phyloP scores from a whole-genome alignment of 768 basidiomycete genomes.

The Royoungia palumana region DNA sequence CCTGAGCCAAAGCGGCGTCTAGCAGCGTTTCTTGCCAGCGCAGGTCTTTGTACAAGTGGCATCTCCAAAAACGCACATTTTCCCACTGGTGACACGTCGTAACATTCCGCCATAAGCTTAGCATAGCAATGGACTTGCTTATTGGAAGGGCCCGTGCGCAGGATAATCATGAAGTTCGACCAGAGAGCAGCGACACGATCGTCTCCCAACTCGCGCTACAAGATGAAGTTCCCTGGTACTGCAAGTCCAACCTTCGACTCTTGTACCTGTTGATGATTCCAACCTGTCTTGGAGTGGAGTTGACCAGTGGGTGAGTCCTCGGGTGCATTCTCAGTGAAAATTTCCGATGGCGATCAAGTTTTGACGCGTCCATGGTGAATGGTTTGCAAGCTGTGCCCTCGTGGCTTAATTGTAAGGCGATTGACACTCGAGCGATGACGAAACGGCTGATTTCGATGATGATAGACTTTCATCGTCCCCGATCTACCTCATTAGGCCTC shows the following conservation, averaged over 20 bases:
- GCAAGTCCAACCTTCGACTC: conserved; percentile 52
- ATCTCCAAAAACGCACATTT: no score
- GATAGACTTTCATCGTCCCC: conserved; percentile 53
- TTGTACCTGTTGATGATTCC: conserved; percentile 57
- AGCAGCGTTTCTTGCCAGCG: no score
- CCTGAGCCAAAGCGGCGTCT: no score
- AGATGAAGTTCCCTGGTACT: conserved; percentile 58
- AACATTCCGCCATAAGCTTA: no score
- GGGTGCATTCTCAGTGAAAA: not conserved
- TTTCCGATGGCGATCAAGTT: not conserved
- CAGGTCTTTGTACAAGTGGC: no score
- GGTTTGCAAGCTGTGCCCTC: conserved; percentile 57
- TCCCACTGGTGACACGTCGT: no score
- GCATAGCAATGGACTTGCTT: not conserved
- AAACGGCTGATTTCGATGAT: not conserved
- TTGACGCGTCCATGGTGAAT: conserved; percentile 55
- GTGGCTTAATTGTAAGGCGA: conserved; percentile 49
- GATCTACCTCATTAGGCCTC: conserved; percentile 49
- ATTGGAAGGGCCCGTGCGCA: not conserved
- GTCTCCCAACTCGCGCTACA: conserved; percentile 22
- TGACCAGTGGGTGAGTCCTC: conserved; percentile 9
- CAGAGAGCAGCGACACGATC: conserved; percentile 1
- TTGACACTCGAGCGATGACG: not conserved
- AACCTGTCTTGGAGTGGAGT: conserved; percentile 9
- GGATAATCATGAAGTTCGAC: not conserved